Conservation (phyloP, 352 stramenopile species). For the Phytophthora kernoviae region DNA sequence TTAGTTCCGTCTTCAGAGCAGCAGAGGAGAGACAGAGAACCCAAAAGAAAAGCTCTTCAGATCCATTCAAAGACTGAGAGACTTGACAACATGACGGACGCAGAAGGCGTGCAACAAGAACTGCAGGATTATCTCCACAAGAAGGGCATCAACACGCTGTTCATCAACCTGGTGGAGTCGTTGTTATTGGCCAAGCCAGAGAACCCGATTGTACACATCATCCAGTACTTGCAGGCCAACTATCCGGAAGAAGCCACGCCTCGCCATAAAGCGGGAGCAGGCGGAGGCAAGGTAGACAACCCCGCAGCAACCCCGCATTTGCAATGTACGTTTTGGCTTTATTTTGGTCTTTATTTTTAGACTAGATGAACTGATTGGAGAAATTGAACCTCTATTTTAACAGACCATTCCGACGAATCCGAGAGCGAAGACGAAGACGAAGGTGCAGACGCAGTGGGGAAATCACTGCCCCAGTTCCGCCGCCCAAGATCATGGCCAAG, state of each 20-base stretch:
- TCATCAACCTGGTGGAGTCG: constrained; percentile 93
- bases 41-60: constrained; percentile 5
- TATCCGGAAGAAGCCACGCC: constrained; percentile 82
- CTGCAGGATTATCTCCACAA: constrained; percentile 92
- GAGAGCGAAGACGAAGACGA: constrained; percentile 90
- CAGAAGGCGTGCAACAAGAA: constrained; percentile 88
- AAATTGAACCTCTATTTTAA: background rate
- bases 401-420: constrained; percentile 86
- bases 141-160: constrained; percentile 93
- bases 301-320: constrained; percentile 42
- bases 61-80: constrained; percentile 8
- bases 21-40: constrained; percentile 1
- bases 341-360: constrained; percentile 6
- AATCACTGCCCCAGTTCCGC: constrained; percentile 65
- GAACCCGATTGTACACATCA: constrained; percentile 89
- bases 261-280: constrained; percentile 38
- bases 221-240: constrained; percentile 90
- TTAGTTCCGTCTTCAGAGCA: constrained; percentile 15
- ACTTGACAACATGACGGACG: constrained; percentile 85
- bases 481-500: constrained; percentile 75
- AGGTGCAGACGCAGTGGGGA: constrained; percentile 79
- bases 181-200: constrained; percentile 89
- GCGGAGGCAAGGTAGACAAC: constrained; percentile 49
- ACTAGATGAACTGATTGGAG: too few relatives aligned
- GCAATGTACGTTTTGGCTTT: constrained; percentile 27